Evolutionary conservation across 2,329 filamentous ascomycete species (phyloP).

Genomic region (Aschersonia sp.): DNA sequence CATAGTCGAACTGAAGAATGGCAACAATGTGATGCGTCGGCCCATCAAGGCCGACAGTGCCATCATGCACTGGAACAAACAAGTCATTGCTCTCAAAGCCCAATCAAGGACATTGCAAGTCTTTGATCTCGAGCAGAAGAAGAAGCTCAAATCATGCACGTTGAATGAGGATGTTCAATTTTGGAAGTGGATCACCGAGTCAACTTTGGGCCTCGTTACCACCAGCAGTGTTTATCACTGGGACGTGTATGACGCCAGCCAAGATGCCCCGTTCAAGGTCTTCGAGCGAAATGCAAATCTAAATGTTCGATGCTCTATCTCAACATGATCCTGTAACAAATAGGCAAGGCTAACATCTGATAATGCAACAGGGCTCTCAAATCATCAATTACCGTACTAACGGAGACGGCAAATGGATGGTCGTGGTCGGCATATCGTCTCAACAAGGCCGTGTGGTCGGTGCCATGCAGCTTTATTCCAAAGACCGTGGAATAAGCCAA

Average conservation of each 20-base stretch:
- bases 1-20: slow-evolving; percentile 95
- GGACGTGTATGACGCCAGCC: slow-evolving; percentile 82
- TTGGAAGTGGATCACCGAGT: slow-evolving; percentile 98
- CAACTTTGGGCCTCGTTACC: slow-evolving; percentile 77
- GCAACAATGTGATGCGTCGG: slow-evolving; percentile 85
- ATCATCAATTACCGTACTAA: slow-evolving; percentile 99
- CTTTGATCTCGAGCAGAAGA: slow-evolving; percentile 85
- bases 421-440: slow-evolving; percentile 88
- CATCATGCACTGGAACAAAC: slow-evolving; percentile 96
- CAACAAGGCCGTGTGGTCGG: slow-evolving; percentile 88
- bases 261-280: slow-evolving; percentile 70
- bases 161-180: slow-evolving; percentile 97
- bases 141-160: slow-evolving; percentile 89
- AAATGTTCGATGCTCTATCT: slow-evolving; percentile 40
- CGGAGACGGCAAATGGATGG: slow-evolving; percentile 95
- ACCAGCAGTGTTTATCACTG: slow-evolving; percentile 90
- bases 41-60: slow-evolving; percentile 99
- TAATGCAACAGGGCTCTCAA: slow-evolving; percentile 62
- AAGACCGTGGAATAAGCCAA: slow-evolving; percentile 91
- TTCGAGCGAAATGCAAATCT: slow-evolving; percentile 93
- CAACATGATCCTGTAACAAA: not conserved
- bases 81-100: slow-evolving; percentile 93
- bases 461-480: slow-evolving; percentile 94
- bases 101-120: slow-evolving; percentile 92
- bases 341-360: slow-evolving; percentile 2